Conservation (phyloP, 31 red algal species). For the Bonnemaisonia californica region DNA sequence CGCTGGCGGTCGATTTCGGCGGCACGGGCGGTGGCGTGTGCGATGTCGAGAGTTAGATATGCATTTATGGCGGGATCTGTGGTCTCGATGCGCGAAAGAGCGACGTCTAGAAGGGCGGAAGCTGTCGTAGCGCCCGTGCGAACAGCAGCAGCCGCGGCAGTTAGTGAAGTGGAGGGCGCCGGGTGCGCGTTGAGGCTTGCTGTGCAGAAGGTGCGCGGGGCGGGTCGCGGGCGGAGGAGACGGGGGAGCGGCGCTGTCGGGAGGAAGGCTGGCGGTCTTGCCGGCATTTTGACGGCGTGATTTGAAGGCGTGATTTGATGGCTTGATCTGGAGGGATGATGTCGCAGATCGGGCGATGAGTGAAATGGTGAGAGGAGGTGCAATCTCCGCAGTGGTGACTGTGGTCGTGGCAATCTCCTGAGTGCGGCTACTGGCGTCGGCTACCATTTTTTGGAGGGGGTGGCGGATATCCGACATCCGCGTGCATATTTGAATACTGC, state of each 20-base stretch:
- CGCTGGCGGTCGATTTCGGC: slow-evolving; percentile 35
- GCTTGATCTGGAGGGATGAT: too few relatives aligned
- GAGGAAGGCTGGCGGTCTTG: neutral
- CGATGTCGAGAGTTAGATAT: slow-evolving; percentile 63
- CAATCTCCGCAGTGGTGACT: too few relatives aligned
- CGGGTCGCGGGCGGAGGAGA: neutral
- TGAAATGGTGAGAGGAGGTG: too few relatives aligned
- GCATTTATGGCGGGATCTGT: slow-evolving; percentile 56
- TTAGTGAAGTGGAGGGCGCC: neutral
- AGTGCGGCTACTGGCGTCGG: too few relatives aligned
- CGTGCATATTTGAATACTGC: too few relatives aligned
- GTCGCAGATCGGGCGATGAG: too few relatives aligned
- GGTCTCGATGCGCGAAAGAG: slow-evolving; percentile 32
- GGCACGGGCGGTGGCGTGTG: slow-evolving; percentile 33
- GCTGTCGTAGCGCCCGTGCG: slow-evolving; percentile 34
- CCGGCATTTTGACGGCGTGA: neutral
- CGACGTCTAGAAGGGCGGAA: neutral
- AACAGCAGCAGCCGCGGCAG: slow-evolving; percentile 30
- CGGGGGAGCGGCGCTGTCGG: neutral
- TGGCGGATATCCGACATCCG: too few relatives aligned
- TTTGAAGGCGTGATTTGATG: too few relatives aligned
- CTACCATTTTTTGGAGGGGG: too few relatives aligned
- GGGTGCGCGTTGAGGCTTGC: slow-evolving; percentile 2
- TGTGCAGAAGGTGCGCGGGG: neutral
- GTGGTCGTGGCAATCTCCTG: too few relatives aligned